Conservation (phyloP, 495 filamentous ascomycete genomes). For the Chaetomium tenue region DNA sequence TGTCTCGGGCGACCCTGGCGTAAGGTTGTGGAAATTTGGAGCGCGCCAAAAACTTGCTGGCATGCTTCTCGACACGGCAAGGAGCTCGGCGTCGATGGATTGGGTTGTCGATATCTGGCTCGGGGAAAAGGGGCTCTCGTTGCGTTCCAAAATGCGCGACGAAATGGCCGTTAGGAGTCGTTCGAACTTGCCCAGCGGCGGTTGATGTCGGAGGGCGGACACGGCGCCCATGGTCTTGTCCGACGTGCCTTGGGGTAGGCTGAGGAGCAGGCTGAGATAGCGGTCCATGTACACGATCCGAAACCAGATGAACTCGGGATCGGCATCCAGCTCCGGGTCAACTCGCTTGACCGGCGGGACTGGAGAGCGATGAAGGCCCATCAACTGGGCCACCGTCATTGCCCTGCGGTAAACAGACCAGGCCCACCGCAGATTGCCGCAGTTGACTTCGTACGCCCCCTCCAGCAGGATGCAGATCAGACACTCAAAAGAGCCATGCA, state of each 20-base stretch:
- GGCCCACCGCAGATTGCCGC: constrained; percentile 46
- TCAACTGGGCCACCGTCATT: constrained; percentile 41
- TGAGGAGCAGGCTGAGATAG: constrained; percentile 34
- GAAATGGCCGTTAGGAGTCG: constrained; percentile 34
- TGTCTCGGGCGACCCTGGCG: not conserved
- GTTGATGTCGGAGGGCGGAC: constrained; percentile 21
- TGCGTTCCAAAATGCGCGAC: constrained; percentile 38
- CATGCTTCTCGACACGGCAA: constrained; percentile 30
- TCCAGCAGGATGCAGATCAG: constrained; percentile 53
- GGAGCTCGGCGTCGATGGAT: constrained; percentile 31
- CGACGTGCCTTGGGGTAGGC: constrained; percentile 31
- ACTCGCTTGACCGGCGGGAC: constrained; percentile 23
- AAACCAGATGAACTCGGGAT: constrained; percentile 38
- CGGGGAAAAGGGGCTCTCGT: constrained; percentile 24
- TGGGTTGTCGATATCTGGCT: constrained; percentile 29
- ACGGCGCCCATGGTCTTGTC: constrained; percentile 28
- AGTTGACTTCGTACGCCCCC: constrained; percentile 45
- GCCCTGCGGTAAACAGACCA: constrained; percentile 49
- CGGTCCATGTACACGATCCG: constrained; percentile 37
- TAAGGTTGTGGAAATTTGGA: constrained; percentile 24
- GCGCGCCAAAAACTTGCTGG: constrained; percentile 38
- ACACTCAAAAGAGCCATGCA: constrained; percentile 47
- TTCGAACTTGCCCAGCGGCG: constrained; percentile 34
- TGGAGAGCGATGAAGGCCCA: constrained; percentile 44
- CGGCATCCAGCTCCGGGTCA: constrained; percentile 14